Base-by-base conservation (phyloP, 148 eudicot genomes). In the Talinum fruticosum region DNA sequence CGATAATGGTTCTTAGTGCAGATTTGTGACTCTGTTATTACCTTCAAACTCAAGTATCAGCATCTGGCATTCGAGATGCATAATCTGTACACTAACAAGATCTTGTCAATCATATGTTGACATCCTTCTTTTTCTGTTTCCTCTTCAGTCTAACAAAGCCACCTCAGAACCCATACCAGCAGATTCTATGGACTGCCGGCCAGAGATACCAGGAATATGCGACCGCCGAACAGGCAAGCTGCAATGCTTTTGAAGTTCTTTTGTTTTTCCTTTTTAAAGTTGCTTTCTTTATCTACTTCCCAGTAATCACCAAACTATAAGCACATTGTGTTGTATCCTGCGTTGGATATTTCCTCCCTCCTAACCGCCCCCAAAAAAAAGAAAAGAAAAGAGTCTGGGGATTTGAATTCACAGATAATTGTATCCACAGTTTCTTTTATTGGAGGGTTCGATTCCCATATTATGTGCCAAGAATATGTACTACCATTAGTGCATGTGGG, bases 211-310 rank as follows among this genome's bases (percentile, higher is more conserved):
- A 12, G 91, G 85, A 82, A 81, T 82, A 38, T 88, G 84, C 79
- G 91, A 92, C 77, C 89, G 86, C 38, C 83, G 76, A 68, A 88
- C 83, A 88, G 97, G 98, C 84, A 78, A 84, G 91, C 80, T 57
- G 71, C 51, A 84, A 26, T 44, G 19, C 49, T n/a, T 75, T 51
- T 68, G 59, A 18, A 53, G 36, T 21, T 37, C 3, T 65, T 77
- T 19, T 51, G 14, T 5, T 51, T 51, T 15, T 23, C 57, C 19
- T 15, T 51, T 24, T 59, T 23, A 5, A 59, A 59, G 28, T 10
- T 59, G 64, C 64, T 59, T 24, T 59, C 1, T 13, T 4, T 51
- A 5, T 4, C 57, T 6, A 19, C n/a, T 51, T 51, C 18, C 2
- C n/a, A 51, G 18, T 19, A 23, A 41, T 8, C 12, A 8, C 47